Base-by-base conservation (phyloP, 257 asterid species). In the Forsythia viridissima region DNA sequence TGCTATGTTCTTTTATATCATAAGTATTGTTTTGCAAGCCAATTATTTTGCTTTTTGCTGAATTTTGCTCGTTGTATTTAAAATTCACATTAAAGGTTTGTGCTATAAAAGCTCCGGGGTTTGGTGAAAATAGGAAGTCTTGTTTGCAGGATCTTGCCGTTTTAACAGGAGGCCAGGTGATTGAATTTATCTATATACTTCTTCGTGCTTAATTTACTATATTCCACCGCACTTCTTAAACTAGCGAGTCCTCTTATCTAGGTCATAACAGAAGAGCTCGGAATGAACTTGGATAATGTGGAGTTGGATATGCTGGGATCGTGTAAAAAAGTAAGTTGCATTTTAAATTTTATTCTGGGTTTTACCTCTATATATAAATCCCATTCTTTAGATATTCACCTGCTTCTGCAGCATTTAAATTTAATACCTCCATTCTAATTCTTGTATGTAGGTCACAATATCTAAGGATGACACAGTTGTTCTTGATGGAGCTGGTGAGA, bases 251-350 rank as follows among this genome's bases (percentile, higher is more conserved):
- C 0, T 42, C 42, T 48, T 16, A 6, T 70, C 2, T 70, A 96
- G 98, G 97, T 93, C 63, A 87, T 93, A 38, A 93, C 97, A 2
- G 99, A 96, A 89, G 99, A 96, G 87, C 98, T 93, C 40, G 99
- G 99, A 42, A 74, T 96, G 91, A 90, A 82, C 77, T 86, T 96
- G 21, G 98, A 92, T 59, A 91, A 93, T 74, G 87, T 96, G 77
- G 97, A 93, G 70, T 75, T 91, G 18, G 97, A 93, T 75, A 87
- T 92, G 96, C 77, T 96, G 79, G 99, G 98, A 68, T 88, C 99
- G 15, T 83, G 98, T 89, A 96, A 92, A 82, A 93, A 92, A 97
- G 98, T 92, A 78, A n/a, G 77, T 34, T 70, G 13, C 24, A 34
- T 72, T 20, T 30, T 30, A 30, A 30, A 30, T 0, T 30, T 30